Evolutionary conservation across 1,139 yeast species (phyloP).

Genomic region (Yarrowia galli): DNA sequence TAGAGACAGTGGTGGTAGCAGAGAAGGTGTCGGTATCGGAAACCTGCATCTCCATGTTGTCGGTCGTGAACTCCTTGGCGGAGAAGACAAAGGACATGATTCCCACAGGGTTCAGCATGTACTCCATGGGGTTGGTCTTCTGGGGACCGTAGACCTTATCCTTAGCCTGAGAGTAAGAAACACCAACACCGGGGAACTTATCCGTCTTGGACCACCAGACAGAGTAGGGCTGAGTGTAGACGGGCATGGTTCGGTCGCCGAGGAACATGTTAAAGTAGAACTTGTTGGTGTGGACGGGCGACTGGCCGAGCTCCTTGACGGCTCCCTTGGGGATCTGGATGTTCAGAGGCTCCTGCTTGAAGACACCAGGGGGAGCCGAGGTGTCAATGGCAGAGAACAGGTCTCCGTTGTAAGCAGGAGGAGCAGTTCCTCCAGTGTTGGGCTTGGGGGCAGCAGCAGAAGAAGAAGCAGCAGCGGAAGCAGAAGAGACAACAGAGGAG

Average conservation of each 20-base stretch:
- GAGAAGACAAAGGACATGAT: constrained; percentile 63
- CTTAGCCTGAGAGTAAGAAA: constrained; percentile 61
- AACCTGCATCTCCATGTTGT: constrained; percentile 55
- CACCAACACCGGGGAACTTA: constrained; percentile 62
- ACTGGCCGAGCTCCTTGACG: constrained; percentile 54
- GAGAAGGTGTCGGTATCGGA: constrained; percentile 65
- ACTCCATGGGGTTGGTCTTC: constrained; percentile 52
- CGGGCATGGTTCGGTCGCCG: constrained; percentile 55
- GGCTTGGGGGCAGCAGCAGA: constrained; percentile 39
- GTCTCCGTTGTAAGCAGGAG: constrained; percentile 47
- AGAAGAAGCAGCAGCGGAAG: constrained; percentile 39
- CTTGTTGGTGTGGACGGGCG: constrained; percentile 66
- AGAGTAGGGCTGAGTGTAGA: constrained; percentile 68
- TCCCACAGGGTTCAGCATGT: constrained; percentile 63
- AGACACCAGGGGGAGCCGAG: constrained; percentile 58
- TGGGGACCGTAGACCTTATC: constrained; percentile 55
- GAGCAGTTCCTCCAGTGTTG: constrained; percentile 18
- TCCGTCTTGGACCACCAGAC: constrained; percentile 57
- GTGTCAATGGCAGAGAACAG: constrained; percentile 61
- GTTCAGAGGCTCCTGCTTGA: constrained; percentile 58
- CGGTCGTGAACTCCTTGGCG: constrained; percentile 57
- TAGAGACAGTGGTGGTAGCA: constrained; percentile 57
- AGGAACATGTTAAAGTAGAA: constrained; percentile 70
- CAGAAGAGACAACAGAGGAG: constrained; percentile 38
- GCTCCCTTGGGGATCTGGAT: constrained; percentile 57